phyloP scores from a whole-genome alignment of 176 grass and related monocot genomes.

The bread wheat (Triticum aestivum) region DNA sequence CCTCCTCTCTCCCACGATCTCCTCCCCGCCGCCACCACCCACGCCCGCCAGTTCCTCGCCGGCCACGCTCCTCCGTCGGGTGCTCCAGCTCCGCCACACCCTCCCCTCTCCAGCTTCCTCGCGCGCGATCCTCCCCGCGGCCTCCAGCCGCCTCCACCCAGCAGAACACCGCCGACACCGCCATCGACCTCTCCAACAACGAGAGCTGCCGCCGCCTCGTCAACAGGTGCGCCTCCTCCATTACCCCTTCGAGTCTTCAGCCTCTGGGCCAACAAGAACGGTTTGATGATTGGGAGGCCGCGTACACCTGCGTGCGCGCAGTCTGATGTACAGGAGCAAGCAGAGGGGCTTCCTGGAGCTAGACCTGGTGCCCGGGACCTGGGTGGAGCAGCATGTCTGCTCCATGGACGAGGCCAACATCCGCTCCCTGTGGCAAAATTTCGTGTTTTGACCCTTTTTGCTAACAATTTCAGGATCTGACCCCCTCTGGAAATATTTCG shows the following conservation, averaged over 20 bases:
- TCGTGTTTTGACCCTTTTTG: too few species aligned
- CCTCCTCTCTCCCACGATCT: too few species aligned
- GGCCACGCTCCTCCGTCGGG: conserved; percentile 41
- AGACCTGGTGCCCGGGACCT: conserved; percentile 80
- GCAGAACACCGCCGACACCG: conserved; percentile 24
- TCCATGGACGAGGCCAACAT: conserved; percentile 76
- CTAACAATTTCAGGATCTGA: too few species aligned
- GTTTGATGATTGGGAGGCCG: neutral
- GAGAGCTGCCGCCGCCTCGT: conserved; percentile 86
- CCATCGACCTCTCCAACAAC: conserved; percentile 61
- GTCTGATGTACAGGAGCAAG: conserved; percentile 90
- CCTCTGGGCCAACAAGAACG: too few species aligned
- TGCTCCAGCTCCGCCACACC: conserved; percentile 28
- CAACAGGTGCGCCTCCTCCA: conserved; percentile 51
- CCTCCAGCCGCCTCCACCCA: conserved; percentile 29
- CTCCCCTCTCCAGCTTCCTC: conserved; percentile 19
- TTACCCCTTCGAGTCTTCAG: neutral
- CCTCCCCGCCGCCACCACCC: too few species aligned
- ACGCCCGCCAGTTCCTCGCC: conserved; percentile 11
- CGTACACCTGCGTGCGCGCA: neutral
- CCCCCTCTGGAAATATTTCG: too few species aligned
- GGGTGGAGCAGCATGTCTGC: conserved; percentile 83
- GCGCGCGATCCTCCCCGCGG: neutral
- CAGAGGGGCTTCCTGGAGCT: conserved; percentile 92
- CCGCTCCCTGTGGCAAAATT: conserved; percentile 43